Evolutionary conservation across 164 flowering plant genomes (phyloP).

Genomic region (Vitis labrusca): DNA sequence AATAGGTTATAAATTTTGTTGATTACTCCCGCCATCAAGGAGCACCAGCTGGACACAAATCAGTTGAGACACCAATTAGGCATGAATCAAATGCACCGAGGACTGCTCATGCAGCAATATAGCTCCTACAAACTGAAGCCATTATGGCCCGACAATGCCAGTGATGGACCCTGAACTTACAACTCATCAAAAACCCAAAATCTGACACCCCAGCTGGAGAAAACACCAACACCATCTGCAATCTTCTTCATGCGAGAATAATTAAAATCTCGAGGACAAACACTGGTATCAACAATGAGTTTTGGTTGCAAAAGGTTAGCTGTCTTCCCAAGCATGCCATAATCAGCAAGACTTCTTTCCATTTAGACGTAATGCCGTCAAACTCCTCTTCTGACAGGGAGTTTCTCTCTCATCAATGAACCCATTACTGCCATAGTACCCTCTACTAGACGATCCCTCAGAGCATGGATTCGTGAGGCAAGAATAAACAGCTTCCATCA

Average conservation of each 20-base stretch:
- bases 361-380: slow-evolving; percentile 78
- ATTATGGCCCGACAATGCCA: no score
- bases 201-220: no score
- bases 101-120: no score
- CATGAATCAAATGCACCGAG: no score
- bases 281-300: slow-evolving; percentile 95
- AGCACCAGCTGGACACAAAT: no score
- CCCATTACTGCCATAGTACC: slow-evolving; percentile 97
- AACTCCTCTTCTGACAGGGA: slow-evolving; percentile 84
- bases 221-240: no score
- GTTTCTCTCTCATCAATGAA: slow-evolving; percentile 86
- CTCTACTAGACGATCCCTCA: slow-evolving; percentile 95
- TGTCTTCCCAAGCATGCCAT: slow-evolving; percentile 95
- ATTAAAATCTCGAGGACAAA: slow-evolving; percentile 93
- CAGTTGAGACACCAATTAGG: no score
- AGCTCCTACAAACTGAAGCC: no score
- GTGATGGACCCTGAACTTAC: no score
- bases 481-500: slow-evolving; percentile 84
- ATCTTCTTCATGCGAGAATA: slow-evolving; percentile 94
- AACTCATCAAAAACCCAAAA: no score
- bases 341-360: slow-evolving; percentile 31
- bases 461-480: slow-evolving; percentile 95
- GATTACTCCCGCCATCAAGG: no score
- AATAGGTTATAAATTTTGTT: no score
- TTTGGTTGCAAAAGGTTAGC: slow-evolving; percentile 85